A percentile compares a stretch with the other conserved stretches of the same genome.
Conservation (phyloP, 2,329 filamentous ascomycete genomes). For the Xylaria sp. region DNA sequence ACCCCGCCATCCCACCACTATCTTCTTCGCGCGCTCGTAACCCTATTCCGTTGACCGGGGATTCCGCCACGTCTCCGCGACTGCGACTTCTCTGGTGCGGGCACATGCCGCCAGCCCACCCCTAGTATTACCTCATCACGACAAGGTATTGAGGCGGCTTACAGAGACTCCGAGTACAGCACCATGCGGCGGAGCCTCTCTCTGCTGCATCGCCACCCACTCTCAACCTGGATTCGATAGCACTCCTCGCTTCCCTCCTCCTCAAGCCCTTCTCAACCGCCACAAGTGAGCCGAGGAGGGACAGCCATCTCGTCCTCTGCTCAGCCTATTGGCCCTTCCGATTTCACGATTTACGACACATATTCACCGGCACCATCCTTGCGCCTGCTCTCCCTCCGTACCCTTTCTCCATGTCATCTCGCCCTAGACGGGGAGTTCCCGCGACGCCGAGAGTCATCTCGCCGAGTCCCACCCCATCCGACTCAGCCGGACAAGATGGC, state of each 20-base stretch:
- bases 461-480: slow-evolving; percentile 78
- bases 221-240: slow-evolving; percentile 65
- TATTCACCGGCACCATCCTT: slow-evolving; percentile 62
- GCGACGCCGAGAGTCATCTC: slow-evolving; percentile 87
- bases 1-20: neutral
- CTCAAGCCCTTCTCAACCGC: slow-evolving; percentile 39
- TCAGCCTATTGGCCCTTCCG: slow-evolving; percentile 54
- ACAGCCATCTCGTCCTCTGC: slow-evolving; percentile 54
- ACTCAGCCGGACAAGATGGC: slow-evolving; percentile 59
- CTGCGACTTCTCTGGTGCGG: neutral
- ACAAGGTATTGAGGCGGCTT: slow-evolving; percentile 18
- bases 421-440: slow-evolving; percentile 64
- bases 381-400: slow-evolving; percentile 66
- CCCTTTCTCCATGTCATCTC: slow-evolving; percentile 58
- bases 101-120: neutral
- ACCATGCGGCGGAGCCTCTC: slow-evolving; percentile 64
- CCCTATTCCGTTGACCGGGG: neutral
- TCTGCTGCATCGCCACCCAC: slow-evolving; percentile 58
- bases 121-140: slow-evolving; percentile 3
- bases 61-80: neutral
- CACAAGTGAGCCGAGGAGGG: slow-evolving; percentile 53
- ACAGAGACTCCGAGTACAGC: slow-evolving; percentile 13
- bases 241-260: slow-evolving; percentile 45
- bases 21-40: neutral
- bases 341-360: slow-evolving; percentile 54